Percentiles rank a stretch among this genome's conserved stretches.
Evolutionary conservation across 2,329 filamentous ascomycete genomes (phyloP).

Genomic region (Ambrosiella xylebori): DNA sequence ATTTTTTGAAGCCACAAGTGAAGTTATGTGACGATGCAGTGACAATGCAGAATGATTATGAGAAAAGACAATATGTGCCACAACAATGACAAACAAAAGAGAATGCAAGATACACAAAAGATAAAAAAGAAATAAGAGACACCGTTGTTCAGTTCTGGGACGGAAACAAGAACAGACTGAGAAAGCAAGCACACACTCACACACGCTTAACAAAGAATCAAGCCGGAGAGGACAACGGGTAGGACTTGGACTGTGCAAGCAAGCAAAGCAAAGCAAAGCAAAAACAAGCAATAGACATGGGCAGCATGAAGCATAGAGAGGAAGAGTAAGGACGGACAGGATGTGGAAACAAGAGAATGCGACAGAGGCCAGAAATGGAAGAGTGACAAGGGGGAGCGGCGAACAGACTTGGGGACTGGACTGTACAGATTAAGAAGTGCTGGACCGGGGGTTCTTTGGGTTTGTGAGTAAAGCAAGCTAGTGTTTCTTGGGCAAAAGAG

Average conservation of each 20-base stretch:
- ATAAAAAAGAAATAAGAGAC: slow-evolving; percentile 1
- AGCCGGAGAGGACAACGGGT: no score
- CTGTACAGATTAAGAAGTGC: neutral
- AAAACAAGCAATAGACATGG: no score
- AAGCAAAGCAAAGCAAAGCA: no score
- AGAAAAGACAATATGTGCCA: neutral
- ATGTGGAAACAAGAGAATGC: neutral
- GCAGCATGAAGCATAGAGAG: no score
- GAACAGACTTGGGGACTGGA: neutral
- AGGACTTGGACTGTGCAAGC: no score
- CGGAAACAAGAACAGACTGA: no score
- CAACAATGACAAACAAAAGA: slow-evolving; percentile 1
- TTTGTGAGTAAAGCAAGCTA: no score
- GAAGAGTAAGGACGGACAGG: no score
- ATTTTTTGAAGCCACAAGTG: neutral
- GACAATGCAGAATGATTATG: neutral
- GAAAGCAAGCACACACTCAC: no score
- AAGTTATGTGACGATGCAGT: neutral
- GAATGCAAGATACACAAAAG: slow-evolving; percentile 2
- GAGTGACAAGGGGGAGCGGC: neutral
- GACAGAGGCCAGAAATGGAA: slow-evolving; percentile 2
- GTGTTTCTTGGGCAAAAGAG: no score
- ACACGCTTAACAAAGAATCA: no score
- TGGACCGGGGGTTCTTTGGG: neutral
- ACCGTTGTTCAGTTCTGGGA: neutral